Percentiles rank a stretch among this genome's conserved stretches.
These are phyloP conservation scores for Castanea crenata DNA, from an alignment of 306 rosid genomes.

Conservation along the genomic window DNA sequence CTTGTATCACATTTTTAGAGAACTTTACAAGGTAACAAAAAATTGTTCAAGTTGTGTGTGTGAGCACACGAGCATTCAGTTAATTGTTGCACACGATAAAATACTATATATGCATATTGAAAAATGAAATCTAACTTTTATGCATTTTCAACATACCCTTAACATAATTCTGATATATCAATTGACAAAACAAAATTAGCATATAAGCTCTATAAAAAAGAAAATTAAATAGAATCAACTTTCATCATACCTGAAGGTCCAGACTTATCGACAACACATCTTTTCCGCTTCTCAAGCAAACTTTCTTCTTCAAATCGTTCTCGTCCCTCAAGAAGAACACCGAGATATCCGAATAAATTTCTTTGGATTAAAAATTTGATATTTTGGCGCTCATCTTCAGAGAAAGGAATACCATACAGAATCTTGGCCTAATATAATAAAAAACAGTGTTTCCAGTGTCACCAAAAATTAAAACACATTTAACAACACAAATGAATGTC, in stretches of 20 bases:
- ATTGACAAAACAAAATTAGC: background rate
- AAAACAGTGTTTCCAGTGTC: conserved; percentile 14
- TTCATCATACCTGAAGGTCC: conserved; percentile 50
- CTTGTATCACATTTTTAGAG: background rate
- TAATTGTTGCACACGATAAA: background rate
- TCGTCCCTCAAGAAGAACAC: conserved; percentile 58
- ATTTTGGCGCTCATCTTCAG: conserved; percentile 55
- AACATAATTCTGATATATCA: background rate
- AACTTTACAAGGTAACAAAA: background rate
- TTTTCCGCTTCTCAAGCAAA: conserved; percentile 33
- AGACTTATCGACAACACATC: conserved; percentile 31
- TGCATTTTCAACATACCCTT: background rate
- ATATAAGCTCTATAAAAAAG: background rate
- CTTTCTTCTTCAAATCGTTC: conserved; percentile 64
- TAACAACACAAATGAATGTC: background rate
- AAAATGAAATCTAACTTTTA: background rate
- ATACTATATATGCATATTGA: background rate
- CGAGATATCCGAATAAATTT: conserved; percentile 56
- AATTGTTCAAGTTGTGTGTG: background rate
- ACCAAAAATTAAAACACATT: conserved; percentile 2
- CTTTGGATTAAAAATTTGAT: conserved; percentile 65
- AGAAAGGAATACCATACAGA: conserved; percentile 57
- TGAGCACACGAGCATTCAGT: background rate
- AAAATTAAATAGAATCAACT: background rate
- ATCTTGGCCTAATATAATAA: conserved; percentile 56